A percentile compares a stretch with the other conserved stretches of the same genome.
Conservation (phyloP, 2,329 filamentous ascomycete species). For the Trichoderma sp. region DNA sequence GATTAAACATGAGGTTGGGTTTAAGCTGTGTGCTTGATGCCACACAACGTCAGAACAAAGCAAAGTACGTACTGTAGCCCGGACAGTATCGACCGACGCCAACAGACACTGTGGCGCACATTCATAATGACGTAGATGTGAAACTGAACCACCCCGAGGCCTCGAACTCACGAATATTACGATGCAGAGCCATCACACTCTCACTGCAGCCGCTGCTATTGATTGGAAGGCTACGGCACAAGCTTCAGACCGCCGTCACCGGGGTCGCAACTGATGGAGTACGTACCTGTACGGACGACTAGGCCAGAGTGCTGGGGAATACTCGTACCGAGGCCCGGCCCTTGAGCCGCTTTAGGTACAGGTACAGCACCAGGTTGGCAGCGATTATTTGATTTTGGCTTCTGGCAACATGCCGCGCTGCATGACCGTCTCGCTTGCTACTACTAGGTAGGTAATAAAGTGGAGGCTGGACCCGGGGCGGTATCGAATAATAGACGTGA, state of each 20-base stretch:
- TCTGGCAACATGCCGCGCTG: conserved; percentile 6
- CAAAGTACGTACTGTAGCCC: neutral
- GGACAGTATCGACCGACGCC: neutral
- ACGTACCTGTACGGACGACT: too few species aligned
- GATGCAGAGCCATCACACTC: neutral
- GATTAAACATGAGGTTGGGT: neutral
- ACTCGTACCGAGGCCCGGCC: conserved; percentile 6
- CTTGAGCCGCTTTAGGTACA: conserved; percentile 3
- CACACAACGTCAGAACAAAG: neutral
- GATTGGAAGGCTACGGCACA: neutral
- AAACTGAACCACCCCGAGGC: neutral
- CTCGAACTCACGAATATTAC: neutral
- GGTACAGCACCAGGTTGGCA: neutral
- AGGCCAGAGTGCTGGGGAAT: conserved; percentile 10
- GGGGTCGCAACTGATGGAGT: neutral
- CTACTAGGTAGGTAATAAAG: too few species aligned
- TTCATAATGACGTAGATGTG: conserved; percentile 12
- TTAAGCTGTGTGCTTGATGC: neutral
- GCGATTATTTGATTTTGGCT: conserved; percentile 1
- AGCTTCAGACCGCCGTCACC: neutral
- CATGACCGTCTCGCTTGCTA: conserved; percentile 8
- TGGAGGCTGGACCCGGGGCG: conserved; percentile 12
- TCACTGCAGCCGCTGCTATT: neutral
- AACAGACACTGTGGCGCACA: conserved; percentile 1
- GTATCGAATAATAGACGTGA: neutral